Base-by-base conservation (phyloP, 1,284 basidiomycete species). In the Malassezia equina region DNA sequence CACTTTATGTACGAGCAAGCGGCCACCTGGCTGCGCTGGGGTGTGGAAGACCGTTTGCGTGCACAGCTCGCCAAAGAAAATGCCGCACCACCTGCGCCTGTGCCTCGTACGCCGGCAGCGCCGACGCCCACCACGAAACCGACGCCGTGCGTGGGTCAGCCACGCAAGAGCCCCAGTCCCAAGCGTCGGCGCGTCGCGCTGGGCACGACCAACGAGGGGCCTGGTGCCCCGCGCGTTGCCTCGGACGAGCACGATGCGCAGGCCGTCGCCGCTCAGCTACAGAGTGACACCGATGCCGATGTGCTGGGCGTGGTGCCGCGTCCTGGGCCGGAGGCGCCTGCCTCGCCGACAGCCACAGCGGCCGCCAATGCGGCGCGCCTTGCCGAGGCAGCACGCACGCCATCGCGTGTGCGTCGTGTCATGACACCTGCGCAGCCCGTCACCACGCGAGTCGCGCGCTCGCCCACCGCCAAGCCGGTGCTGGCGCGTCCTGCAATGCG, bases 1-100 rank as follows among this genome's bases (percentile, higher is more conserved):
- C 93, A 95, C 73, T 98, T 90, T 75, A 86, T 99, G 84, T 90
- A 94, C 73, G 82, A 90, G 67, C 94, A 69, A 44, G 64, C 63
- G 46, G 55, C 59, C 41, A 62, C 65, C 34, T 73, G 71, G 71
- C 52, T 71, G 48, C 63, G 62, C 28, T 71, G 69, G 70, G 63
- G 69, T 6, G 61, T 43, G 25, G 49, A 57, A 27, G 49, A 57
- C 34, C 49, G 50, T 11, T 32, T 65, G 29, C 58, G 62, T 24
- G 64, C 68, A 19, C 44, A 60, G 11, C 55, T 60, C 4, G 39
- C 59, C 27, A 60, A 53, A 34, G 52, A 62, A 41, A 60, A 56
- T 4, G 54, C 40, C 33, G 15, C 33, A 23, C 8, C 47, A 17
- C 33, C 47, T 40, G 42, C 29, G 57, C 55, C 43, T 24, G 51